Conservation (phyloP, 768 basidiomycete species). For the Amanita rubescens region DNA sequence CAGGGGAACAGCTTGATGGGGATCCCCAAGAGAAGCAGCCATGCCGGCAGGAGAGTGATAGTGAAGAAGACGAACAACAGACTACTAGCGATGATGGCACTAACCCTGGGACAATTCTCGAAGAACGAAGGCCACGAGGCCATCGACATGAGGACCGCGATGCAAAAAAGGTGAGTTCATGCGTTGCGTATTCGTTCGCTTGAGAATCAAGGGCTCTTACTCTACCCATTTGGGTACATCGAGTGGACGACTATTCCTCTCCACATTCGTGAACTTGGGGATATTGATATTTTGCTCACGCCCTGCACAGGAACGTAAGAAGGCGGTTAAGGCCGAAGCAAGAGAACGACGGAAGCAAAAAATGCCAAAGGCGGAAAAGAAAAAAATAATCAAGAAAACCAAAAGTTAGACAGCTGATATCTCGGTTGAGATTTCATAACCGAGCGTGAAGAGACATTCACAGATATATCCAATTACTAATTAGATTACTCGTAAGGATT, state of each 20-base stretch:
- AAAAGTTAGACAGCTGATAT: slow-evolving; percentile 15
- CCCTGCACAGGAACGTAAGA: slow-evolving; percentile 75
- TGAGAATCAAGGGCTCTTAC: slow-evolving; percentile 1
- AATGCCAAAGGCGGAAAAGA: slow-evolving; percentile 95
- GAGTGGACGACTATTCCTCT: neutral
- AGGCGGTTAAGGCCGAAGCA: slow-evolving; percentile 78
- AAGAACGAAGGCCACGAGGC: slow-evolving; percentile 64
- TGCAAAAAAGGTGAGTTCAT: slow-evolving; percentile 69
- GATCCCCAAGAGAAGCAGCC: neutral
- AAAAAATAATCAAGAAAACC: slow-evolving; percentile 66
- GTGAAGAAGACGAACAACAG: slow-evolving; percentile 6
- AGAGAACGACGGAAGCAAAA: slow-evolving; percentile 86
- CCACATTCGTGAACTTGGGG: neutral
- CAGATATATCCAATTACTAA: neutral
- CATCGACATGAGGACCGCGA: slow-evolving; percentile 92
- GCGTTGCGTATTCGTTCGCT: neutral
- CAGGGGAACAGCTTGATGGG: neutral
- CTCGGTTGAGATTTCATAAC: neutral
- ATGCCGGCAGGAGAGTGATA: slow-evolving; percentile 1
- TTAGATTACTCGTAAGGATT: neutral
- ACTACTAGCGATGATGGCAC: slow-evolving; percentile 18
- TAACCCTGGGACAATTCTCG: slow-evolving; percentile 25
- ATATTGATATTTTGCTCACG: neutral
- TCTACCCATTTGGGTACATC: neutral
- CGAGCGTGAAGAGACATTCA: slow-evolving; percentile 1